These are phyloP conservation scores for Marchantia paleacea DNA, from an alignment of 225 moss, liverwort and hornwort genomes.

Conservation along the genomic window DNA sequence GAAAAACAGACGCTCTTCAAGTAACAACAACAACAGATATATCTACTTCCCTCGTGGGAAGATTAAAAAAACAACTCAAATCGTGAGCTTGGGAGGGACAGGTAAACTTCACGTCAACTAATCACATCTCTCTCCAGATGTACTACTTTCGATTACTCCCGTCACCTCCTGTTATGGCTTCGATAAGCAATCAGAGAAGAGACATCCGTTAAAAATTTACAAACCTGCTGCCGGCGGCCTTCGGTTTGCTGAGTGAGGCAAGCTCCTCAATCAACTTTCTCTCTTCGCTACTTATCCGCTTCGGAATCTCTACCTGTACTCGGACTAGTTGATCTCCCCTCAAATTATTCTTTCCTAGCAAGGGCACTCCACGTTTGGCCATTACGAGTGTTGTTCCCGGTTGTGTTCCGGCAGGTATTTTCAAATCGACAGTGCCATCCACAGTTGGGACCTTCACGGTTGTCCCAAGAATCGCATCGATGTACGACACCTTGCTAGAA, in stretches of 20 bases:
- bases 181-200: background rate
- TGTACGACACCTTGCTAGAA: conserved; percentile 71
- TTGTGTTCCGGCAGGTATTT: conserved; percentile 89
- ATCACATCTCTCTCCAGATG: too few relatives aligned
- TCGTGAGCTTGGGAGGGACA: too few relatives aligned
- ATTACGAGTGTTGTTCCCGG: conserved; percentile 92
- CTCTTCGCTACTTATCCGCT: conserved; percentile 75
- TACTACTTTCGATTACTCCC: too few relatives aligned
- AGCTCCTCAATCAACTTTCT: conserved; percentile 88
- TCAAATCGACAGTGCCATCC: conserved; percentile 81
- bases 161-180: too few relatives aligned
- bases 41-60: too few relatives aligned
- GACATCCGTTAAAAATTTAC: background rate
- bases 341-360: conserved; percentile 79
- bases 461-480: conserved; percentile 89
- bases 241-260: conserved; percentile 76
- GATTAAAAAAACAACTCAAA: too few relatives aligned
- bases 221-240: conserved; percentile 60
- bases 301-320: conserved; percentile 92
- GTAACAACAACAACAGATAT: too few relatives aligned
- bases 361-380: conserved; percentile 84
- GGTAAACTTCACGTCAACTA: too few relatives aligned
- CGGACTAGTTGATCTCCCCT: conserved; percentile 86
- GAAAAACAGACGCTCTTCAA: too few relatives aligned
- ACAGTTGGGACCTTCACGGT: conserved; percentile 88